A percentile compares a stretch with the other conserved stretches of the same genome.
Conservation (phyloP, 163 green algal species). For the Scenedesmus sp. region DNA sequence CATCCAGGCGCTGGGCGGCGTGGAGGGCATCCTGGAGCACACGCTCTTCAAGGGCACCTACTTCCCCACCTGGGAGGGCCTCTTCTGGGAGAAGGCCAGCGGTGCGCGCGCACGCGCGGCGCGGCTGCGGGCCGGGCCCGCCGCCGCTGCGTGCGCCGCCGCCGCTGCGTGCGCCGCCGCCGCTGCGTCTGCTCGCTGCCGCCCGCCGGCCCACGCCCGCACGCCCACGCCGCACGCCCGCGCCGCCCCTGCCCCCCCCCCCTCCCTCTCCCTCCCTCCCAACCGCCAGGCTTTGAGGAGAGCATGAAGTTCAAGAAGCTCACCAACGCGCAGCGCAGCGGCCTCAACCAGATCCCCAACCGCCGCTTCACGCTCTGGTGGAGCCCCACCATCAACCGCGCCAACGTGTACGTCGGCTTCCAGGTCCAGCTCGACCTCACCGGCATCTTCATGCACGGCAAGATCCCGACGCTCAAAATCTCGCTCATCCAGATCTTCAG, state of each 20-base stretch:
- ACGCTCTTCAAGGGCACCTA: slow-evolving; percentile 99
- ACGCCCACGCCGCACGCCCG: neutral
- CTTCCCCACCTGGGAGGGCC: slow-evolving; percentile 99
- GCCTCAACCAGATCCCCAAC: slow-evolving; percentile 99
- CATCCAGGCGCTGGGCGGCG: slow-evolving; percentile 92
- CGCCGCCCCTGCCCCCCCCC: neutral
- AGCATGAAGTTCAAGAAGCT: slow-evolving; percentile 99
- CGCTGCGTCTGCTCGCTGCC: too few species aligned
- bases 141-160: neutral
- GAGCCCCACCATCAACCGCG: slow-evolving; percentile 99
- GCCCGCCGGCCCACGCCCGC: neutral
- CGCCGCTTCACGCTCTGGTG: slow-evolving; percentile 99
- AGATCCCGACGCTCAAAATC: slow-evolving; percentile 99
- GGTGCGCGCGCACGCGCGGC: neutral
- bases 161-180: neutral
- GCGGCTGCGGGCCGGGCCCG: neutral
- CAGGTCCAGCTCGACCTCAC: slow-evolving; percentile 99
- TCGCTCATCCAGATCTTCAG: slow-evolving; percentile 99
- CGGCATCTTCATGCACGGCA: slow-evolving; percentile 99
- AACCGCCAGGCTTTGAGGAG: slow-evolving; percentile 90
- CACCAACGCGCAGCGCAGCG: slow-evolving; percentile 97
- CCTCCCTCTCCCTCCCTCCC: neutral
- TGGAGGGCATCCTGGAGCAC: slow-evolving; percentile 99
- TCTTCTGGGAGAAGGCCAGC: slow-evolving; percentile 96
- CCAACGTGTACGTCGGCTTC: slow-evolving; percentile 99